These are phyloP conservation scores for Rhododendron williamsianum DNA, from an alignment of 148 eudicot genomes.

Conservation along the genomic window DNA sequence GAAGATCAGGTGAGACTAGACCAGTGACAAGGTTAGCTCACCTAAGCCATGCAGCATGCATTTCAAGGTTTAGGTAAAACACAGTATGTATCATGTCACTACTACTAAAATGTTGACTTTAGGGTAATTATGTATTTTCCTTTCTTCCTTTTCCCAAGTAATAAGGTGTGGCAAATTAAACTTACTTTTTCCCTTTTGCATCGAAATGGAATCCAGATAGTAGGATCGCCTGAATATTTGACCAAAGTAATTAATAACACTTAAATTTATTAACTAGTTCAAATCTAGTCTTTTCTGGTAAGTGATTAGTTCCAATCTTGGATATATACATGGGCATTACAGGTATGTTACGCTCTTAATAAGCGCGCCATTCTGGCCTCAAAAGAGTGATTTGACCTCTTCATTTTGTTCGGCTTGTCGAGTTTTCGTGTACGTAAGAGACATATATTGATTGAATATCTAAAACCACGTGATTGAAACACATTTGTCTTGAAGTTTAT, in stretches of 20 bases:
- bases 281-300: background rate
- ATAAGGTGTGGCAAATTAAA: background rate
- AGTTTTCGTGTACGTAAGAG: background rate
- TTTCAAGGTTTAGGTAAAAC: slow-evolving; percentile 16
- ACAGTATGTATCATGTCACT: background rate
- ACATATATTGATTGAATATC: background rate
- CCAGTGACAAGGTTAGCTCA: slow-evolving; percentile 1
- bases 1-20: background rate
- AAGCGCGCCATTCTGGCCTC: too few relatives aligned
- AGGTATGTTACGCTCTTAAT: too few relatives aligned
- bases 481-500: background rate
- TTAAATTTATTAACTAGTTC: too few relatives aligned
- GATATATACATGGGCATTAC: too few relatives aligned
- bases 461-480: background rate
- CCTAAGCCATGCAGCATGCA: background rate
- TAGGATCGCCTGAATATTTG: too few relatives aligned
- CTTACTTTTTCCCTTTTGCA: background rate
- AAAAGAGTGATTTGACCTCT: background rate
- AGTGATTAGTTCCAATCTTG: too few relatives aligned
- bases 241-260: too few relatives aligned
- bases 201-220: background rate
- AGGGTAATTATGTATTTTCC: background rate
- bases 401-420: background rate
- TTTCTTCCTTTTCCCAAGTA: background rate
- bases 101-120: background rate